phyloP scores from a whole-genome alignment of 2,329 filamentous ascomycete genomes.

The Pseudogymnoascus sp. region DNA sequence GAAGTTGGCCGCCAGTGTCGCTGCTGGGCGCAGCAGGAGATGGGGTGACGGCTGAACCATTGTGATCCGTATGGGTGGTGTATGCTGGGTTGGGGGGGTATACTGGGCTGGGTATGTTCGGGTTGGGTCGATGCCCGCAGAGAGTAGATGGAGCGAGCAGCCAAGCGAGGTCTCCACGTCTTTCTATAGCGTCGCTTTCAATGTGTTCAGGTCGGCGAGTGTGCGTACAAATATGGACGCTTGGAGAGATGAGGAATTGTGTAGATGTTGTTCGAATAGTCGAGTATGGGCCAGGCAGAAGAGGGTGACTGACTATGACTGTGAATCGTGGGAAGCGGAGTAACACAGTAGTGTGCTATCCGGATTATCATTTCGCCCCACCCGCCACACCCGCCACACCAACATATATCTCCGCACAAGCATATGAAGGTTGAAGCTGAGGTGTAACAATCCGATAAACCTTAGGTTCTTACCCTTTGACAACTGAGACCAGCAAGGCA shows the following conservation, averaged over 20 bases:
- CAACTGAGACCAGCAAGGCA: background rate
- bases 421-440: background rate
- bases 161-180: background rate
- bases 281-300: background rate
- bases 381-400: background rate
- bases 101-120: background rate
- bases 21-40: slow-evolving; percentile 39
- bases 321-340: background rate
- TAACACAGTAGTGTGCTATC: background rate
- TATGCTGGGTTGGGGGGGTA: background rate
- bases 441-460: slow-evolving; percentile 2
- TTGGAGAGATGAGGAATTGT: background rate
- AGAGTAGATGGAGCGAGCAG: background rate
- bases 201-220: background rate
- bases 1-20: slow-evolving; percentile 39
- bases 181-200: background rate
- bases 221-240: background rate
- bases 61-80: background rate
- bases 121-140: background rate
- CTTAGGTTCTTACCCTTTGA: background rate
- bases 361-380: background rate
- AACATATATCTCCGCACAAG: background rate
- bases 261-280: background rate
- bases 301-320: background rate
- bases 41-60: slow-evolving; percentile 44